phyloP scores from a whole-genome alignment of 352 stramenopile species.

The Globisporangium solare region DNA sequence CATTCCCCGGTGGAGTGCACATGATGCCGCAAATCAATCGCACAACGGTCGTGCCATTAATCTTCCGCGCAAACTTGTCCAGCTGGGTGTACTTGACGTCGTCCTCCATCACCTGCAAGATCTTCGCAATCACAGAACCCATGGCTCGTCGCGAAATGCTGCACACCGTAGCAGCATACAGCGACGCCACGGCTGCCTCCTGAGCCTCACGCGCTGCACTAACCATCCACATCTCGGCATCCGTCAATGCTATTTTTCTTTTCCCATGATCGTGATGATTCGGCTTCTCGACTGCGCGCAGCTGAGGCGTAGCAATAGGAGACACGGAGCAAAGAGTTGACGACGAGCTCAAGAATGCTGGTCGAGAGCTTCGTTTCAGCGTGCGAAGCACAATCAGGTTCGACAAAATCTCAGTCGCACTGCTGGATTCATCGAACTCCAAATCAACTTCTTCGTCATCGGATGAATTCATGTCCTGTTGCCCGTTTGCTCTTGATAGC shows the following conservation, averaged over 20 bases:
- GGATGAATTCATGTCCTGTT: constrained; percentile 22
- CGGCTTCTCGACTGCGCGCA: neutral
- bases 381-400: constrained; percentile 74
- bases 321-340: constrained; percentile 45
- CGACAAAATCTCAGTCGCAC: constrained; percentile 71
- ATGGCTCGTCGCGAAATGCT: constrained; percentile 75
- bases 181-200: constrained; percentile 63
- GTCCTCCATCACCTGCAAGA: constrained; percentile 77
- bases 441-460: constrained; percentile 65
- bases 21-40: constrained; percentile 75
- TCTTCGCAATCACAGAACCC: constrained; percentile 79
- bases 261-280: constrained; percentile 5
- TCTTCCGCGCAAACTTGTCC: constrained; percentile 55
- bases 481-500: neutral
- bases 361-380: constrained; percentile 55
- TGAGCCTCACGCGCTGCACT: constrained; percentile 56
- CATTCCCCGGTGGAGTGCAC: constrained; percentile 52
- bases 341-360: constrained; percentile 22
- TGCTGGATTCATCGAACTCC: constrained; percentile 65
- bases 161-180: constrained; percentile 79
- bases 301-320: constrained; percentile 20
- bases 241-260: constrained; percentile 23
- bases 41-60: constrained; percentile 70
- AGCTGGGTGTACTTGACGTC: constrained; percentile 59
- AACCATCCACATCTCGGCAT: constrained; percentile 44